phyloP scores from a whole-genome alignment of 805 yeast genomes.

The Kazachstania psychrophila region DNA sequence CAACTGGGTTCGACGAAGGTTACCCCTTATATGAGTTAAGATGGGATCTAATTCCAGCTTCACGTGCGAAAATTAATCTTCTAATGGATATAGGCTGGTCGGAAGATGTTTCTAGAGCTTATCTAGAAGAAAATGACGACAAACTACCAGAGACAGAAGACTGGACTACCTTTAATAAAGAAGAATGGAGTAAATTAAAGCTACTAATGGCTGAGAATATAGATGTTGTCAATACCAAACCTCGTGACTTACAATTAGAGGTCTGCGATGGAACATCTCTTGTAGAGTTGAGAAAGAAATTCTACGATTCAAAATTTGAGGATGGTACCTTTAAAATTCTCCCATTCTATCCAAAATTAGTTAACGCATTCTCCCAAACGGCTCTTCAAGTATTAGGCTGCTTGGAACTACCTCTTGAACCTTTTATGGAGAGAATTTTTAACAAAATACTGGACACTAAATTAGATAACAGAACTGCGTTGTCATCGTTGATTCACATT shows the following conservation, averaged over 20 bases:
- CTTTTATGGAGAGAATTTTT: constrained; percentile 32
- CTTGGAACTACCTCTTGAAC: constrained; percentile 28
- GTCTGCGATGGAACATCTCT: too few relatives aligned
- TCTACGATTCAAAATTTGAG: constrained; percentile 28
- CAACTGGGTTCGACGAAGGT: constrained; percentile 8
- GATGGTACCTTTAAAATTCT: constrained; percentile 37
- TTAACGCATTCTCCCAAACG: constrained; percentile 34
- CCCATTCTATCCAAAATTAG: constrained; percentile 36
- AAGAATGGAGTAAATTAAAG: constrained; percentile 27
- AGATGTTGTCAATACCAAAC: background rate
- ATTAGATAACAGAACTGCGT: constrained; percentile 19
- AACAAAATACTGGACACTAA: constrained; percentile 33
- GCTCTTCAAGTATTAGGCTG: constrained; percentile 30
- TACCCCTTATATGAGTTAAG: constrained; percentile 19
- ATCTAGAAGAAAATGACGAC: constrained; percentile 29
- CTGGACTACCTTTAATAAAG: constrained; percentile 19
- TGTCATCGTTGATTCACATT: constrained; percentile 36
- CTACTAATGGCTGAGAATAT: background rate
- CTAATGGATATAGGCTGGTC: constrained; percentile 24
- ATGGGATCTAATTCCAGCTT: constrained; percentile 26
- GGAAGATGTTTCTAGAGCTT: constrained; percentile 24
- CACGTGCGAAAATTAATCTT: constrained; percentile 17
- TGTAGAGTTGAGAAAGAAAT: constrained; percentile 32
- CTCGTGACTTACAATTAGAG: too few relatives aligned
- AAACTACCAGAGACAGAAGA: constrained; percentile 20